Conservation (phyloP, 2,329 filamentous ascomycete species). For the Clonostachys rosea region DNA sequence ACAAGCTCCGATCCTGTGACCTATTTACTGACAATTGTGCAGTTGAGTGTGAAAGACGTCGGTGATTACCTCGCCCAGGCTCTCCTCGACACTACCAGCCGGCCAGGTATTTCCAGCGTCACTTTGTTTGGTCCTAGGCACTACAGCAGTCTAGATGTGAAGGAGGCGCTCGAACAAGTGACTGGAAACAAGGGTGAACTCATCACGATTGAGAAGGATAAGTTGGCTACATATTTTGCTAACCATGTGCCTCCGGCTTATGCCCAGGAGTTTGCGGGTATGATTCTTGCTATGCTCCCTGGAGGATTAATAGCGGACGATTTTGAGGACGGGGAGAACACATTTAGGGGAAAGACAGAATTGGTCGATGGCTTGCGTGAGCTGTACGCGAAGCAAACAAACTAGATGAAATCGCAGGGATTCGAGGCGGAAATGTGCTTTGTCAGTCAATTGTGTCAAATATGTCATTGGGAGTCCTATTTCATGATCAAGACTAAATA, state of each 20-base stretch:
- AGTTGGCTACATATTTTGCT: slow-evolving; percentile 14
- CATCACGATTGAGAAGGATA: slow-evolving; percentile 10
- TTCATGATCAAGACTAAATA: too few relatives aligned
- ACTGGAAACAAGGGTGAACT: slow-evolving; percentile 15
- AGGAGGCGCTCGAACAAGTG: slow-evolving; percentile 15
- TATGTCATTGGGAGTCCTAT: too few relatives aligned
- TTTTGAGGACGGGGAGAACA: slow-evolving; percentile 13
- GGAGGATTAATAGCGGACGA: slow-evolving; percentile 15
- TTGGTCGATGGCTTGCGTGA: slow-evolving; percentile 13
- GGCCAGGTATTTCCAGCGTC: slow-evolving; percentile 8
- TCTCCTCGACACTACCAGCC: slow-evolving; percentile 7
- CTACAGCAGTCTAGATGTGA: slow-evolving; percentile 19
- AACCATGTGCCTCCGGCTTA: slow-evolving; percentile 11
- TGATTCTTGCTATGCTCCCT: slow-evolving; percentile 13
- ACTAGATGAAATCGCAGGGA: too few relatives aligned
- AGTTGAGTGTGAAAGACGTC: slow-evolving; percentile 23
- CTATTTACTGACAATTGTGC: neutral
- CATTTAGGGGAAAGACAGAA: slow-evolving; percentile 13
- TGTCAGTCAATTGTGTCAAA: too few relatives aligned
- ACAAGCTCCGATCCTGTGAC: too few relatives aligned
- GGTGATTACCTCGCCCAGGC: slow-evolving; percentile 13
- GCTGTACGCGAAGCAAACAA: neutral
- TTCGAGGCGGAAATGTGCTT: too few relatives aligned
- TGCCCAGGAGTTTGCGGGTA: slow-evolving; percentile 18
- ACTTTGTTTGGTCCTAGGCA: slow-evolving; percentile 18